phyloP scores from a whole-genome alignment of 2,329 filamentous ascomycete species.

The Tolypocladium tropicale region DNA sequence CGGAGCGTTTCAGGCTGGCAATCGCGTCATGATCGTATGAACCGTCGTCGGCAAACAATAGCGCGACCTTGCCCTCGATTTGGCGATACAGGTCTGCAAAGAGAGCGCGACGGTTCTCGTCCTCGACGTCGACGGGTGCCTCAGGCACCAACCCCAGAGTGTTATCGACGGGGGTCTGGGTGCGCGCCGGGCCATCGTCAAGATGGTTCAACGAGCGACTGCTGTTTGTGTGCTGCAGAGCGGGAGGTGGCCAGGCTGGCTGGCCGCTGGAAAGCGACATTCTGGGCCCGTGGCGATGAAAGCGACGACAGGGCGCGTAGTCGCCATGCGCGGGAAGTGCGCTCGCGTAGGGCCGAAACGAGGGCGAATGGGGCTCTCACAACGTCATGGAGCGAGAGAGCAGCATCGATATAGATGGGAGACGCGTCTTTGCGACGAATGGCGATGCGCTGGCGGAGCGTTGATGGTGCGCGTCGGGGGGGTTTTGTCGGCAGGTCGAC shows the following conservation, averaged over 20 bases:
- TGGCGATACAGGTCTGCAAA: slow-evolving; percentile 71
- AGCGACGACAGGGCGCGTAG: slow-evolving; percentile 35
- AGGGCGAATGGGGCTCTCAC: slow-evolving; percentile 35
- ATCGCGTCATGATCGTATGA: slow-evolving; percentile 41
- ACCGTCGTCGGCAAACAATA: slow-evolving; percentile 57
- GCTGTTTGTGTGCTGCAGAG: slow-evolving; percentile 35
- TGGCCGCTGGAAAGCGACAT: slow-evolving; percentile 61
- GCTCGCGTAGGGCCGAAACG: slow-evolving; percentile 40
- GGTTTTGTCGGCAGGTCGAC: slow-evolving; percentile 41
- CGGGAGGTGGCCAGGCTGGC: slow-evolving; percentile 53
- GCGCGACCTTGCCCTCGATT: slow-evolving; percentile 66
- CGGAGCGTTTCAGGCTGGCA: slow-evolving; percentile 39
- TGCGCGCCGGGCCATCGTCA: slow-evolving; percentile 48
- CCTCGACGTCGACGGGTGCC: slow-evolving; percentile 49
- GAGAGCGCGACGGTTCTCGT: slow-evolving; percentile 60
- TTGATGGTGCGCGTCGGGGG: slow-evolving; percentile 40
- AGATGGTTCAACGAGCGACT: slow-evolving; percentile 43
- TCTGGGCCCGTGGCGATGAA: slow-evolving; percentile 39
- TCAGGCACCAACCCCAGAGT: slow-evolving; percentile 46
- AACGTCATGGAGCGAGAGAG: slow-evolving; percentile 39
- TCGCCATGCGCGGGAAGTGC: slow-evolving; percentile 46
- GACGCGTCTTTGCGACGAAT: slow-evolving; percentile 25
- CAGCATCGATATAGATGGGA: slow-evolving; percentile 43
- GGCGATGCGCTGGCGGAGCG: slow-evolving; percentile 31
- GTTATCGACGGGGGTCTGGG: slow-evolving; percentile 40